Conservation (phyloP, 495 filamentous ascomycete species). For the Astrothelium subdiscretum region DNA sequence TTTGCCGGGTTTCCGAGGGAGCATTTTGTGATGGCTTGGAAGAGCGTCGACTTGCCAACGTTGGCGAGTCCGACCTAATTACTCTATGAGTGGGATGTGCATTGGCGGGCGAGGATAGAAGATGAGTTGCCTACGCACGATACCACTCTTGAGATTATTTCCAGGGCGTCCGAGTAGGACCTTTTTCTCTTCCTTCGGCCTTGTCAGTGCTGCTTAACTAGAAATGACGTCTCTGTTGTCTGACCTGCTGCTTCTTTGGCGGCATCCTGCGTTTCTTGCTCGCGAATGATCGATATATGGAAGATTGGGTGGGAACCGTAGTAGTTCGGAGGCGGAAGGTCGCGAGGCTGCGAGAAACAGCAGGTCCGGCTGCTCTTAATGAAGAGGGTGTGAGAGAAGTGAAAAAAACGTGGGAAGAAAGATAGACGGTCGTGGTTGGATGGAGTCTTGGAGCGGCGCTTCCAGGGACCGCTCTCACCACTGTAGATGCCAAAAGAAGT, state of each 20-base stretch:
- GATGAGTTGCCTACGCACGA: constrained; percentile 61
- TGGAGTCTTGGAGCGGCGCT: not conserved
- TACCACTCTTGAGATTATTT: constrained; percentile 98
- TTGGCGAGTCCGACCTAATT: constrained; percentile 92
- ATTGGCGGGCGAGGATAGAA: constrained; percentile 14
- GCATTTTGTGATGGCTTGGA: constrained; percentile 98
- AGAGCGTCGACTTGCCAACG: constrained; percentile 98
- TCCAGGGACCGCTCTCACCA: not conserved
- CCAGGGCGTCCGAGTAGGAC: constrained; percentile 84
- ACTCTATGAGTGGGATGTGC: constrained; percentile 19
- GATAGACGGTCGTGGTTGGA: not conserved
- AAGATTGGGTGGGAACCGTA: not conserved
- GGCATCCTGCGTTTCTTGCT: not conserved
- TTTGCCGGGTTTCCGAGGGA: constrained; percentile 97
- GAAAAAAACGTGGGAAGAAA: constrained; percentile 1
- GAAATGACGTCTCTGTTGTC: not conserved
- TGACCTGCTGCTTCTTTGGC: not conserved
- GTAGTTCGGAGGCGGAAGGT: not conserved
- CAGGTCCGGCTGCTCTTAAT: constrained; percentile 16
- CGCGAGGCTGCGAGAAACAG: constrained; percentile 2
- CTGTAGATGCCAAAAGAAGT: not conserved
- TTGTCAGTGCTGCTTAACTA: constrained; percentile 29
- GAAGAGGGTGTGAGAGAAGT: constrained; percentile 10
- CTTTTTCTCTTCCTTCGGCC: constrained; percentile 59
- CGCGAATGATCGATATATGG: not conserved